A percentile compares a stretch with the other conserved stretches of the same genome.
Conservation (phyloP, 1,284 basidiomycete genomes). For the Marasmius sp. region DNA sequence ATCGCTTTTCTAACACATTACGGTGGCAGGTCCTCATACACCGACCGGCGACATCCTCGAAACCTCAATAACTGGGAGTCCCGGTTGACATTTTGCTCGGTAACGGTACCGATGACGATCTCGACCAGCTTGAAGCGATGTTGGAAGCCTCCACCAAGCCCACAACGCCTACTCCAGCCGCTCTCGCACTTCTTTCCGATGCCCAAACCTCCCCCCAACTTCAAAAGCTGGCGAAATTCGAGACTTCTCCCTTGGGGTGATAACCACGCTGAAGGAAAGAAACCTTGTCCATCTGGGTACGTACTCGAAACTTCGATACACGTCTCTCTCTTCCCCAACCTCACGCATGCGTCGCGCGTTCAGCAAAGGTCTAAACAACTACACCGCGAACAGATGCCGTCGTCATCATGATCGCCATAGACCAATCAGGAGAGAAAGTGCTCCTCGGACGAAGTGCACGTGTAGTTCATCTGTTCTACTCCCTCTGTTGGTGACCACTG, state of each 20-base stretch:
- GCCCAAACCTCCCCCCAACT: slow-evolving; percentile 81
- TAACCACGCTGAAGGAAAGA: slow-evolving; percentile 44
- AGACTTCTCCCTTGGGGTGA: slow-evolving; percentile 72
- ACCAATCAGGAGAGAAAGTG: slow-evolving; percentile 76
- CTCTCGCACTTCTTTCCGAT: slow-evolving; percentile 90
- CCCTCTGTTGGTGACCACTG: neutral
- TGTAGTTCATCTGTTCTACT: slow-evolving; percentile 13
- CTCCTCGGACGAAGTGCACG: slow-evolving; percentile 85
- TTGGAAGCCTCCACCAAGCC: slow-evolving; percentile 50
- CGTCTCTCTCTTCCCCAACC: neutral
- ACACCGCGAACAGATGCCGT: slow-evolving; percentile 86
- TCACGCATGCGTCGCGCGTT: slow-evolving; percentile 7
- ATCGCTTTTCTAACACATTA: no score
- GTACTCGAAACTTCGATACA: slow-evolving; percentile 24
- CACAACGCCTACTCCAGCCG: slow-evolving; percentile 77
- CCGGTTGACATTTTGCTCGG: slow-evolving; percentile 92
- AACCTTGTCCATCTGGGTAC: slow-evolving; percentile 72
- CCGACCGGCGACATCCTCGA: slow-evolving; percentile 99
- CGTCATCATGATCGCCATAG: slow-evolving; percentile 90
- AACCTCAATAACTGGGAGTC: slow-evolving; percentile 95
- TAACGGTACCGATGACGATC: slow-evolving; percentile 74
- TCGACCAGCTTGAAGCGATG: slow-evolving; percentile 71
- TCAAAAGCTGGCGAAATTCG: slow-evolving; percentile 77
- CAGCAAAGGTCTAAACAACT: no score
- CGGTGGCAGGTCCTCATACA: slow-evolving; percentile 84